Conservation (phyloP, 176 grass and related monocot genomes). For the Triticum timopheevii region DNA sequence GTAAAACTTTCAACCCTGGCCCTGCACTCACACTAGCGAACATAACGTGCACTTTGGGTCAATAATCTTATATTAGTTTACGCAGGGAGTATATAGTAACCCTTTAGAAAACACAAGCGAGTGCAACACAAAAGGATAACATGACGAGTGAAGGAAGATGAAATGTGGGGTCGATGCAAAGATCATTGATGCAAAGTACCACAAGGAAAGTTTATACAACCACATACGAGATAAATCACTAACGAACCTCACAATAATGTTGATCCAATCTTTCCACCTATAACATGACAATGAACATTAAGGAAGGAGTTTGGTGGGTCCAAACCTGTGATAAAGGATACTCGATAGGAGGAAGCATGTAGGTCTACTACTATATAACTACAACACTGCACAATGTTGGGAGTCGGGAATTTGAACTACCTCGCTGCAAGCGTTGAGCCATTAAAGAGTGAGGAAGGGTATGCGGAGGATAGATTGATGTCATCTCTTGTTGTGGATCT, state of each 20-base stretch:
- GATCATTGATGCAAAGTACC: background rate
- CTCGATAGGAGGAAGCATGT: background rate
- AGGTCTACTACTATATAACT: too few relatives aligned
- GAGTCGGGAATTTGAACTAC: too few relatives aligned
- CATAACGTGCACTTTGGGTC: background rate
- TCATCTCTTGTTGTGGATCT: background rate
- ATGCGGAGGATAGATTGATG: background rate
- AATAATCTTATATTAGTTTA: too few relatives aligned
- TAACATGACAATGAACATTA: background rate
- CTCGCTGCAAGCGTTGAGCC: background rate
- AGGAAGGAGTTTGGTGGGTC: background rate
- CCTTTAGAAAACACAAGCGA: background rate
- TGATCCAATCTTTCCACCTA: too few relatives aligned
- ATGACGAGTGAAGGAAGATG: background rate
- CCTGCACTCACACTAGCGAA: rapidly evolving
- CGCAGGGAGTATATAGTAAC: too few relatives aligned
- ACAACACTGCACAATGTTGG: background rate
- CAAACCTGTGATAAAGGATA: background rate
- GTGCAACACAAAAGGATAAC: background rate
- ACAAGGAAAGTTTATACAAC: background rate
- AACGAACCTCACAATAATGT: background rate
- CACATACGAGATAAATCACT: background rate
- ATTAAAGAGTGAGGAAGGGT: background rate
- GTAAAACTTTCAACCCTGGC: background rate
- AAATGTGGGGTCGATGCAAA: background rate